A percentile compares a stretch with the other conserved stretches of the same genome.
These are phyloP conservation scores for Heliamphora exappendiculata DNA, from an alignment of 148 eudicot species.

Conservation along the genomic window DNA sequence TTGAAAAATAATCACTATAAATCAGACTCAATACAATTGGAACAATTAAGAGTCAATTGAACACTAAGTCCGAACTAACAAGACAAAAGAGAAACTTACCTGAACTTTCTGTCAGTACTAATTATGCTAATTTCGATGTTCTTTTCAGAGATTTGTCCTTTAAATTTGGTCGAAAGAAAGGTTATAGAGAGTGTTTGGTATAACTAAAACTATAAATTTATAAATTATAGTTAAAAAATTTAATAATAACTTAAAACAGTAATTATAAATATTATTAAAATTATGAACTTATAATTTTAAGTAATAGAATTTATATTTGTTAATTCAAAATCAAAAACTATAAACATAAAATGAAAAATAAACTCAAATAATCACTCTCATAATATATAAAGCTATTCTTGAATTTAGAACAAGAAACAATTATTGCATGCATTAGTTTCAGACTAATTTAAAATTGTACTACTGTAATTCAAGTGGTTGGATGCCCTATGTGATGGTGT, in stretches of 20 bases:
- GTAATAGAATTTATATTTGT: too few species aligned
- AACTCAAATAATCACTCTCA: too few species aligned
- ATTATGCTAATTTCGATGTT: constrained; percentile 95
- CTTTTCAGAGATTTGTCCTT: constrained; percentile 88
- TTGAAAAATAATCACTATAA: background rate
- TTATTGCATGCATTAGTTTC: background rate
- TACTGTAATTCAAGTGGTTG: background rate
- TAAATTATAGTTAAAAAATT: too few species aligned
- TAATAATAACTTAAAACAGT: too few species aligned
- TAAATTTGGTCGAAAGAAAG: constrained; percentile 41
- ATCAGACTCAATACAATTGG: background rate
- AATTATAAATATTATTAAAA: too few species aligned
- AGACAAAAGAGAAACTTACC: constrained; percentile 29
- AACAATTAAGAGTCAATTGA: background rate
- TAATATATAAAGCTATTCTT: background rate
- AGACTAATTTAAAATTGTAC: background rate
- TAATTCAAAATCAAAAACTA: too few species aligned
- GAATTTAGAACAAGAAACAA: background rate
- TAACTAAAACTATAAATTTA: too few species aligned
- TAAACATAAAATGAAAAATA: too few species aligned
- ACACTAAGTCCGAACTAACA: background rate
- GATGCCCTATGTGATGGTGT: background rate
- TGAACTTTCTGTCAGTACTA: constrained; percentile 70
- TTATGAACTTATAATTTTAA: too few species aligned
- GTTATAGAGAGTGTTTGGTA: too few species aligned